phyloP scores from a whole-genome alignment of 225 moss, liverwort and hornwort species.

The Pseudisothecium myosuroides region DNA sequence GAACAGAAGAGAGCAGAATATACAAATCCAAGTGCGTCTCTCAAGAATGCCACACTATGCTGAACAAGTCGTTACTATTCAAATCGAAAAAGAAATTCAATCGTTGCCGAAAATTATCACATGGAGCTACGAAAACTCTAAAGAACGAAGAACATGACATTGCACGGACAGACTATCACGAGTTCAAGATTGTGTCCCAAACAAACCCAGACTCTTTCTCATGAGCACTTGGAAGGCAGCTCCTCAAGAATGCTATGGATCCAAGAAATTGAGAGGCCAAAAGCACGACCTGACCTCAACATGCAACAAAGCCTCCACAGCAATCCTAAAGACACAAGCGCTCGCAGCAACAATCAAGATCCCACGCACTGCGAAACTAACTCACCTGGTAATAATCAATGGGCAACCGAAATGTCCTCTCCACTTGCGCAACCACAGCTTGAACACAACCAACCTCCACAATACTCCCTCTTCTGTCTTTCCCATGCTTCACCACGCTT shows the following conservation, averaged over 20 bases:
- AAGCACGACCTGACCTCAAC: not conserved
- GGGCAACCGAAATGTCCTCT: constrained; percentile 71
- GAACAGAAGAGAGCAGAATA: not conserved
- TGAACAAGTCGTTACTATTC: not conserved
- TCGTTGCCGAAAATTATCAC: not conserved
- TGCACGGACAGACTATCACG: not conserved
- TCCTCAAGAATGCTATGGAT: not conserved
- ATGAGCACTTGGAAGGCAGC: not conserved
- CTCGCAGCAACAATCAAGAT: not conserved
- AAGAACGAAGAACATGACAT: not conserved
- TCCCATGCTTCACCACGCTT: not conserved
- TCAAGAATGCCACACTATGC: not conserved
- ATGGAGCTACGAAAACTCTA: not conserved
- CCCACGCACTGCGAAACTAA: not conserved
- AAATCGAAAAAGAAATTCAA: not conserved
- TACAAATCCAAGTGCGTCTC: not conserved
- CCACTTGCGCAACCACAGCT: constrained; percentile 39
- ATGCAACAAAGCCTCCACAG: not conserved
- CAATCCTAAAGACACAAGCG: not conserved
- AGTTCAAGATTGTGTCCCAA: not conserved
- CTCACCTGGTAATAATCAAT: constrained; percentile 89
- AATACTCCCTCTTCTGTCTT: not conserved
- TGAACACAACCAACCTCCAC: not conserved
- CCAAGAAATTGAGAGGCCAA: not conserved
- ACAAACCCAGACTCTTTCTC: not conserved